Evolutionary conservation across 1,139 yeast genomes (phyloP).

Genomic region (Blastobotrys ciferrii): DNA sequence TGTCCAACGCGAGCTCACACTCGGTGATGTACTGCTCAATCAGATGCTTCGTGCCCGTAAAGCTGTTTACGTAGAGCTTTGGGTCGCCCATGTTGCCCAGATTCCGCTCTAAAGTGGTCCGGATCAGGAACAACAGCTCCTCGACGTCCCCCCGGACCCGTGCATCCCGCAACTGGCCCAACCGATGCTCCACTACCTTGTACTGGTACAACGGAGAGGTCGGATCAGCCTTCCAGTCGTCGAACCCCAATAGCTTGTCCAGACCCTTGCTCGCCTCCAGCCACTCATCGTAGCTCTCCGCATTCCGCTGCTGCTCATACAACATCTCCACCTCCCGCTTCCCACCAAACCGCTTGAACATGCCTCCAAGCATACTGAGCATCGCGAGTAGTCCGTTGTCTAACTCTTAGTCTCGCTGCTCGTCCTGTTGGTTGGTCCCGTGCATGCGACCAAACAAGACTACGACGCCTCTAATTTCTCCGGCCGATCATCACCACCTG

Average conservation of each 20-base stretch:
- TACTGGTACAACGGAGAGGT: slow-evolving; percentile 71
- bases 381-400: too few species aligned
- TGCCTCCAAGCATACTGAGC: neutral
- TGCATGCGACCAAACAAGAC: neutral
- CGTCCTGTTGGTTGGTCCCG: too few species aligned
- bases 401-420: too few species aligned
- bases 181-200: slow-evolving; percentile 51
- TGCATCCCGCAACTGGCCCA: slow-evolving; percentile 61
- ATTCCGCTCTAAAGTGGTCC: slow-evolving; percentile 85
- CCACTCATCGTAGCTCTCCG: slow-evolving; percentile 71
- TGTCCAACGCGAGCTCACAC: slow-evolving; percentile 62
- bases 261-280: slow-evolving; percentile 56
- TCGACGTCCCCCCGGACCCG: slow-evolving; percentile 57
- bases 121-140: slow-evolving; percentile 62
- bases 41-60: slow-evolving; percentile 79
- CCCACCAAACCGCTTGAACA: neutral
- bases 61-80: slow-evolving; percentile 70
- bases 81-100: slow-evolving; percentile 87
- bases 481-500: neutral
- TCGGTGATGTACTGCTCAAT: slow-evolving; percentile 83
- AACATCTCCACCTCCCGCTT: slow-evolving; percentile 5
- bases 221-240: slow-evolving; percentile 66
- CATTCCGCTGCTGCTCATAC: slow-evolving; percentile 26
- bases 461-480: neutral
- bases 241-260: slow-evolving; percentile 62